Evolutionary conservation across 495 filamentous ascomycete species (phyloP).

Genomic region (Chaetomium fimeti): DNA sequence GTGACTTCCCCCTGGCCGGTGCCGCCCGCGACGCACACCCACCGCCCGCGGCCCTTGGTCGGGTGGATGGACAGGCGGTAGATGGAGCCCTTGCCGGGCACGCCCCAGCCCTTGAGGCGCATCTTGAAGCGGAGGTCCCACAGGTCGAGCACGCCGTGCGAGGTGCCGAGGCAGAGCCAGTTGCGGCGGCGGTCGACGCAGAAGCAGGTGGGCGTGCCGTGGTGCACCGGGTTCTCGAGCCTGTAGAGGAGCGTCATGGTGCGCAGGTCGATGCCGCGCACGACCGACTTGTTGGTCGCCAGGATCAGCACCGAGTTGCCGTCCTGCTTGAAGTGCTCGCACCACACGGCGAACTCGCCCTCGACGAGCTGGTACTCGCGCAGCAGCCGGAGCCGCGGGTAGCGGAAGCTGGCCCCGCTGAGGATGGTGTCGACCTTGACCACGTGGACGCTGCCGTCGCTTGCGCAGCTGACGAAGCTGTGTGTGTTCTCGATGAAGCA

Average conservation of each 20-base stretch:
- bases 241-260: slow-evolving; percentile 80
- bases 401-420: slow-evolving; percentile 59
- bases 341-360: slow-evolving; percentile 81
- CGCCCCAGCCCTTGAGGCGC: slow-evolving; percentile 82
- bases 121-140: slow-evolving; percentile 96
- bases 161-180: slow-evolving; percentile 89
- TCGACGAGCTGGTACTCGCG: slow-evolving; percentile 76
- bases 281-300: slow-evolving; percentile 78
- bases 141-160: slow-evolving; percentile 87
- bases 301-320: slow-evolving; percentile 75
- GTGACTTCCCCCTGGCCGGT: slow-evolving; percentile 90
- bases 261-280: slow-evolving; percentile 83
- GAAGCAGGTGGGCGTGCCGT: slow-evolving; percentile 92
- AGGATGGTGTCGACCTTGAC: slow-evolving; percentile 78
- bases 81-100: slow-evolving; percentile 78
- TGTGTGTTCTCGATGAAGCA: slow-evolving; percentile 94
- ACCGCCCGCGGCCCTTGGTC: slow-evolving; percentile 67
- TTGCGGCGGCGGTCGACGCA: slow-evolving; percentile 78
- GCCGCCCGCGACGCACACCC: slow-evolving; percentile 84
- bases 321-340: slow-evolving; percentile 86
- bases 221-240: slow-evolving; percentile 86
- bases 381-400: slow-evolving; percentile 71
- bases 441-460: slow-evolving; percentile 86
- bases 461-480: slow-evolving; percentile 84
- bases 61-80: slow-evolving; percentile 78